Evolutionary conservation across 2,329 filamentous ascomycete species (phyloP), one percentile per base, ranked within the genome.

Genomic region (Zarea fungicola): DNA sequence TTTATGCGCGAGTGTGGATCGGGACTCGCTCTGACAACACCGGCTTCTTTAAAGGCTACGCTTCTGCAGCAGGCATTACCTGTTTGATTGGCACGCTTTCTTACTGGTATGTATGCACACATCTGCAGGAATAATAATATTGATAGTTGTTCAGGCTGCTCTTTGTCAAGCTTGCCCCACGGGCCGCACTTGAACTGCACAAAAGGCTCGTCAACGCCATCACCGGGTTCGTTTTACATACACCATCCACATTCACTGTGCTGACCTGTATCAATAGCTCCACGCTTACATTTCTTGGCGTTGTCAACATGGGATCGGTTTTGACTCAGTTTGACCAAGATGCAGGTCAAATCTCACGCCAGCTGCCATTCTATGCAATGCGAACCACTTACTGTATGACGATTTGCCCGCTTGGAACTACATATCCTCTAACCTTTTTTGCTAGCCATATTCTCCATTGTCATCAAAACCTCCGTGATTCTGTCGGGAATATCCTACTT

Each of bases 311-410:
- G 32, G 48, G 34, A 8, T 31, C 39, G 4, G 16, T 49, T 7
- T 16, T 49, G 26, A 39, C 23, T 10, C 25, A 29, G 5, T 49
- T 49, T 9, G 32, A 35, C n/a, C 48, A 49, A 28, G 48, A 49
- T n/a, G 16, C 41, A 8, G 22, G 9, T 21, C 19, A 19, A 16
- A 7, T 49, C 5, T 39, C n/a, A 3, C 25, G 34, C 5, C 32
- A 49, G 16, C 25, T 49, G 13, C 48, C 48, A 2, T 43, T 39
- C 5, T 42, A 37, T 10, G 25, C 41, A 4, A 43, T 39, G 40
- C n/a, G 45, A 16, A 48, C 45, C 16, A 29, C 37, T 19, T 28
- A 21, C 16, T n/a, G n/a, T n/a, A n/a, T n/a, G n/a, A n/a, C n/a
- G n/a, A n/a, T n/a, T n/a, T n/a, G n/a, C n/a, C n/a, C n/a, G n/a